These are phyloP conservation scores for Russula lepida DNA, from an alignment of 768 basidiomycete species.

Conservation along the genomic window DNA sequence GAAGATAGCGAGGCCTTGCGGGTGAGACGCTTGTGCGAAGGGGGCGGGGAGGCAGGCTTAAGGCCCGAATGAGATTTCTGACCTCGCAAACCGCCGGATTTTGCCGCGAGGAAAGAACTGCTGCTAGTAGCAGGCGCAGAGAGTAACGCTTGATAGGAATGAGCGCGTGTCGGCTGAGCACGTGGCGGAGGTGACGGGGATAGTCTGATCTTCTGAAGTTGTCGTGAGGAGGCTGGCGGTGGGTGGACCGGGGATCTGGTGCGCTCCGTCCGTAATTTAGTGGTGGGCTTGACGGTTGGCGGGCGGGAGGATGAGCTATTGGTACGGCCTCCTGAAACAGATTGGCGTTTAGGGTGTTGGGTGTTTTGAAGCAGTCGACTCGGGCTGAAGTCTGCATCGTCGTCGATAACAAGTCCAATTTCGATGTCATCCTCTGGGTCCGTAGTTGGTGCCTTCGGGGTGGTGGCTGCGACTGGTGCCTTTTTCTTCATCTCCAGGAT, in stretches of 20 bases:
- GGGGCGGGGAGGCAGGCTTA: conserved; percentile 66
- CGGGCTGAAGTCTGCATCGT: conserved; percentile 75
- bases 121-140: conserved; percentile 41
- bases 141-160: conserved; percentile 47
- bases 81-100: conserved; percentile 67
- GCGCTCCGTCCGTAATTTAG: conserved; percentile 51
- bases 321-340: conserved; percentile 39
- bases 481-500: conserved; percentile 50
- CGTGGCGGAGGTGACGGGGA: conserved; percentile 65
- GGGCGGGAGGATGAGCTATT: conserved; percentile 47
- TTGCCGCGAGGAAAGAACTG: conserved; percentile 53
- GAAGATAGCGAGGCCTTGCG: conserved; percentile 77
- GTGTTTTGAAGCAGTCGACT: conserved; percentile 54
- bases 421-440: conserved; percentile 84
- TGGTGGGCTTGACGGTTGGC: conserved; percentile 50
- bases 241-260: conserved; percentile 67
- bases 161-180: conserved; percentile 40
- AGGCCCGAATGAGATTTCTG: conserved; percentile 81
- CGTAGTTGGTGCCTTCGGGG: conserved; percentile 44
- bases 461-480: conserved; percentile 45
- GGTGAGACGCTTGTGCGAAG: conserved; percentile 50
- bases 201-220: conserved; percentile 56
- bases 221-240: conserved; percentile 59
- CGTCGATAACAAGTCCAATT: conserved; percentile 73
- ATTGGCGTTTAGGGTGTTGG: conserved; percentile 31